A percentile compares a stretch with the other conserved stretches of the same genome.
Evolutionary conservation across 78 protist genomes (phyloP).

Genomic region (Salpingoeca rosetta): DNA sequence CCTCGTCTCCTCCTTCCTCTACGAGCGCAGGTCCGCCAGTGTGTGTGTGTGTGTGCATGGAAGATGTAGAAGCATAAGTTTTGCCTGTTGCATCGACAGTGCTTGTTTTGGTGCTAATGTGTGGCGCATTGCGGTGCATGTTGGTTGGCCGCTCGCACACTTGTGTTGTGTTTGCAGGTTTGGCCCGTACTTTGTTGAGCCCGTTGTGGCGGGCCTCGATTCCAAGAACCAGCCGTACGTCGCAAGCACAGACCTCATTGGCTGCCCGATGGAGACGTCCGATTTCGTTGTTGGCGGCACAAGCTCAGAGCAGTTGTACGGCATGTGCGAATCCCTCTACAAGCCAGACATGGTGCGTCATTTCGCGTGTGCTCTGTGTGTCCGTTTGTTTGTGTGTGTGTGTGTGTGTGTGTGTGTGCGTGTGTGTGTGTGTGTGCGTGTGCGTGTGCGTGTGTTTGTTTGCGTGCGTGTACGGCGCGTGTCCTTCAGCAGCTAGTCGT

Average conservation of each 20-base stretch:
- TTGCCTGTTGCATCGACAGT: too few relatives aligned
- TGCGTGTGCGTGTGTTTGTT: too few relatives aligned
- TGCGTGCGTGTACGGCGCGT: neutral
- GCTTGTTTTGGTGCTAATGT: too few relatives aligned
- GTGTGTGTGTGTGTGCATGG: too few relatives aligned
- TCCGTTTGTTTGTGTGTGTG: neutral
- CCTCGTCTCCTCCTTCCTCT: slow-evolving; percentile 60
- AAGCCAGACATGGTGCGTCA: slow-evolving; percentile 54
- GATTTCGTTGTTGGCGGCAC: slow-evolving; percentile 88
- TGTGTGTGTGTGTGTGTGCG: neutral
- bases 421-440: neutral
- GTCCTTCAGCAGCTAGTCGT: too few relatives aligned
- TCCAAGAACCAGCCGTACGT: slow-evolving; percentile 56
- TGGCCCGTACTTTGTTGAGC: slow-evolving; percentile 88
- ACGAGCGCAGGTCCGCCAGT: slow-evolving; percentile 55
- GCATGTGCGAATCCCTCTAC: slow-evolving; percentile 76
- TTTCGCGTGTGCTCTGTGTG: neutral
- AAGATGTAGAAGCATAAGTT: too few relatives aligned
- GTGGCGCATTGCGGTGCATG: too few relatives aligned
- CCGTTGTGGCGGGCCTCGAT: slow-evolving; percentile 87
- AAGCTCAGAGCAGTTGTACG: slow-evolving; percentile 55
- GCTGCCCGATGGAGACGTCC: slow-evolving; percentile 63
- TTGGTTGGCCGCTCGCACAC: too few relatives aligned
- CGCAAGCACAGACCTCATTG: slow-evolving; percentile 78
- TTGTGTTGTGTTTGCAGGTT: too few relatives aligned